Percentiles rank a stretch among this genome's conserved stretches.
phyloP scores from a whole-genome alignment of 352 stramenopile genomes.

The Pythium brachiatum region DNA sequence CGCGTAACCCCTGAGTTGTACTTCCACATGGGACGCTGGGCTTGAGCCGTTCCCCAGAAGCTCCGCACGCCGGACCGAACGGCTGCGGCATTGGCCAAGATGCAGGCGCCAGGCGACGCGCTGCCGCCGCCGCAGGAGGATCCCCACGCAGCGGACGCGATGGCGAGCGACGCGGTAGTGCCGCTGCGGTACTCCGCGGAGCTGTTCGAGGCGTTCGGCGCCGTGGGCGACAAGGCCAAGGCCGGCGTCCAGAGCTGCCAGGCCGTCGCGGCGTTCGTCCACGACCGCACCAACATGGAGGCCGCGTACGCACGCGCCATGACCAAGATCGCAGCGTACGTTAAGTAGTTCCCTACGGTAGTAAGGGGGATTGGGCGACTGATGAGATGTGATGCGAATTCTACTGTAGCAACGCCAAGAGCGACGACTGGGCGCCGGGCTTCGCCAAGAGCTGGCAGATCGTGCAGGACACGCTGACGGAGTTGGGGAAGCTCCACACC shows the following conservation, averaged over 20 bases:
- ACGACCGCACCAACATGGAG: constrained; percentile 58
- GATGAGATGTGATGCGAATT: too few species aligned
- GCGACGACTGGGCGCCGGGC: constrained; percentile 70
- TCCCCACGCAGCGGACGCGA: neutral
- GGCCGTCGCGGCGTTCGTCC: constrained; percentile 57
- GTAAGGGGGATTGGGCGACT: too few species aligned
- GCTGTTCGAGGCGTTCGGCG: constrained; percentile 60
- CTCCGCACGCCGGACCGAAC: neutral
- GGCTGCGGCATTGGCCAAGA: neutral
- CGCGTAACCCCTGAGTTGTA: constrained; percentile 1
- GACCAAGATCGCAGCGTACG: constrained; percentile 59
- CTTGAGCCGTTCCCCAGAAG: neutral
- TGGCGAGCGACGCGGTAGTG: neutral
- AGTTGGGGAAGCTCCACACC: constrained; percentile 50
- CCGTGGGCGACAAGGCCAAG: constrained; percentile 75
- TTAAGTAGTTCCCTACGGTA: neutral
- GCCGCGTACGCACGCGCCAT: constrained; percentile 58
- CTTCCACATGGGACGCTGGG: constrained; percentile 2
- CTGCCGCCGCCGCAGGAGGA: neutral
- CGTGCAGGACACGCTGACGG: constrained; percentile 54
- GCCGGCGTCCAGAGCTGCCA: constrained; percentile 76
- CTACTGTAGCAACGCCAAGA: constrained; percentile 45
- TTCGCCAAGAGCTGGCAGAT: constrained; percentile 53
- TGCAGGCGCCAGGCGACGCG: constrained; percentile 6
- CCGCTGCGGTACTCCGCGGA: constrained; percentile 61